These are phyloP conservation scores for Castanea sativa DNA, from an alignment of 306 rosid genomes.

Conservation along the genomic window DNA sequence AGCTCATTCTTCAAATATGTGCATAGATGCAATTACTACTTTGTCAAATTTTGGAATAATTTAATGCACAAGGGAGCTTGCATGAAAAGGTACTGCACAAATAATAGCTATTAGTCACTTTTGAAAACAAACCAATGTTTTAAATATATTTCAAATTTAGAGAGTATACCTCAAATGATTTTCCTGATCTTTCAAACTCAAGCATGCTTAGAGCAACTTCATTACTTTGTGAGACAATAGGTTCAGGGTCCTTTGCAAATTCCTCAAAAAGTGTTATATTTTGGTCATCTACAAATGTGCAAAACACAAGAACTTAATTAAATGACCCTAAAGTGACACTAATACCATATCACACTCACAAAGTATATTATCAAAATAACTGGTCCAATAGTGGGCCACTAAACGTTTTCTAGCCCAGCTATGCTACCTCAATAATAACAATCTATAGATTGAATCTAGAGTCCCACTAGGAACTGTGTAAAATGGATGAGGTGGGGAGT, in stretches of 20 bases:
- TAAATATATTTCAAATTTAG: background rate
- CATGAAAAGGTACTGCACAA: slow-evolving; percentile 81
- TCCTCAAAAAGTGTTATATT: slow-evolving; percentile 85
- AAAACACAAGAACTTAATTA: slow-evolving; percentile 19
- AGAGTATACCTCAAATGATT: slow-evolving; percentile 77
- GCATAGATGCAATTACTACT: background rate
- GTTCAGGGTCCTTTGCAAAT: slow-evolving; percentile 75
- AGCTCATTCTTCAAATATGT: slow-evolving; percentile 13
- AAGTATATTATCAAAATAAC: background rate
- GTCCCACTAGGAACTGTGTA: background rate
- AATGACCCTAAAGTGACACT: slow-evolving; percentile 8
- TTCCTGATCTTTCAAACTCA: slow-evolving; percentile 77
- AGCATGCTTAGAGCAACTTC: slow-evolving; percentile 97
- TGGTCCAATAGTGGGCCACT: slow-evolving; percentile 8
- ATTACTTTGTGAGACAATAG: slow-evolving; percentile 90
- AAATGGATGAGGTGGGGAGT: background rate
- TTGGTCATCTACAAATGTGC: slow-evolving; percentile 50
- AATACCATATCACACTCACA: slow-evolving; percentile 1
- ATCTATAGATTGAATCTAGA: background rate
- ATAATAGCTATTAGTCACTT: slow-evolving; percentile 22
- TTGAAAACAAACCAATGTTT: background rate
- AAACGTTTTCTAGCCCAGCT: background rate
- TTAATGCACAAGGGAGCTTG: slow-evolving; percentile 57
- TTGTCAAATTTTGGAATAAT: background rate
- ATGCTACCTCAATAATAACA: background rate